phyloP scores from a whole-genome alignment of 768 basidiomycete genomes.

The Ephemerocybe angulata region DNA sequence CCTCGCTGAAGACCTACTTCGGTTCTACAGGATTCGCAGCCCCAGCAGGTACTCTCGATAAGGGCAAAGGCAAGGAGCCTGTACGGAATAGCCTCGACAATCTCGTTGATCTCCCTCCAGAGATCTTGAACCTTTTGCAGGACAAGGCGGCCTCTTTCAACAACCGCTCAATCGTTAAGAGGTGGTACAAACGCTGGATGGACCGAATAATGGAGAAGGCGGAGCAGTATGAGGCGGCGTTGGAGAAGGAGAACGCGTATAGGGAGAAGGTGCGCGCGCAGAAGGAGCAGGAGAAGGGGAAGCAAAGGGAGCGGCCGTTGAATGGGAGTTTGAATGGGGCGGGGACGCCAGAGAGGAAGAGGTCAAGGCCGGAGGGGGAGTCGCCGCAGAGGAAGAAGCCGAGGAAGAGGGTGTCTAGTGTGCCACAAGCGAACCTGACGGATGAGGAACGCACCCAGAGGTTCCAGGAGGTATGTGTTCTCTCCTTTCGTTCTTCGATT shows the following conservation, averaged over 20 bases:
- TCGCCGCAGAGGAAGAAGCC: slow-evolving; percentile 37
- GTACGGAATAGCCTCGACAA: slow-evolving; percentile 16
- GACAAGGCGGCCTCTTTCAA: slow-evolving; percentile 52
- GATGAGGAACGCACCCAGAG: slow-evolving; percentile 64
- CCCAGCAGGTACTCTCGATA: slow-evolving; percentile 3
- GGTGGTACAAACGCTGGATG: no score
- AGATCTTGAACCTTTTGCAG: slow-evolving; percentile 33
- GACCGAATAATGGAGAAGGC: slow-evolving; percentile 17
- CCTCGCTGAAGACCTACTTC: background rate
- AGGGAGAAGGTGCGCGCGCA: slow-evolving; percentile 6
- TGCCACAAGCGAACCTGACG: slow-evolving; percentile 51
- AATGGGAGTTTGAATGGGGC: background rate
- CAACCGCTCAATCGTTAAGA: no score
- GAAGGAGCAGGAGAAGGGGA: background rate
- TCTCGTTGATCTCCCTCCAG: slow-evolving; percentile 28
- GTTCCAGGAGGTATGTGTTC: slow-evolving; percentile 59
- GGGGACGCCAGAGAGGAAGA: slow-evolving; percentile 2
- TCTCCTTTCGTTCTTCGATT: slow-evolving; percentile 15
- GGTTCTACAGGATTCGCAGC: slow-evolving; percentile 2
- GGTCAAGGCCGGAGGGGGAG: slow-evolving; percentile 5
- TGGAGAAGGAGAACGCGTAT: background rate
- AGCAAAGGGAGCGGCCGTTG: background rate
- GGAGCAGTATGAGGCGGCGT: background rate
- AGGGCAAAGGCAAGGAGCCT: slow-evolving; percentile 29
- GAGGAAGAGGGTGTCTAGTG: slow-evolving; percentile 36